Evolutionary conservation across 345 rosid genomes (phyloP), one percentile per base, ranked within the genome.

Genomic region (Aegle marmelos): DNA sequence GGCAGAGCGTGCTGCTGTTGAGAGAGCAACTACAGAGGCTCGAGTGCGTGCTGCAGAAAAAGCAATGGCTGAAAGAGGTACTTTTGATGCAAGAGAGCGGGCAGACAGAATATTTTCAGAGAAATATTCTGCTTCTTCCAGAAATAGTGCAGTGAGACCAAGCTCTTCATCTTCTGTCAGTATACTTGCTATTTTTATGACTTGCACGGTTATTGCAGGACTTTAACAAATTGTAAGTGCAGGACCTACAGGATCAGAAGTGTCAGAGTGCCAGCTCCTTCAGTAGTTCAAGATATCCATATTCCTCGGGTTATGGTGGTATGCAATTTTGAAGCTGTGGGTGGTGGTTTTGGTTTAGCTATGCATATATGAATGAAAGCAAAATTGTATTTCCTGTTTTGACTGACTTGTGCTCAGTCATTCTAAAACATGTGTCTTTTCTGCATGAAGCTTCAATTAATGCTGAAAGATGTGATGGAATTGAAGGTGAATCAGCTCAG

Each of bases 21-120:
- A 93, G 87, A 89, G 96, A 88, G 99, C 97, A 63, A 88, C 93
- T 7, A 78, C 92, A n/a, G 99, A 92, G 89, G 99, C 93, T 75
- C 93, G 97, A 60, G 95, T 88, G 83, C 97, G 97, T 79, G 97
- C 98, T 31, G 83, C 83, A 25, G 88, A 82, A 80, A 88, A 83
- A 72, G 85, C 85, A 72, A 83, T 79, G 85, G 88, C 89, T 83
- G 97, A 90, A 77, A 92, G 87, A 33, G 88, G 89, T 89, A 87
- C 91, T 78, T 87, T 80, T 79, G 94, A 87, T 81, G 89, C 92
- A 54, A 89, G 94, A 79, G 92, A 87, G 58, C 88, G 91, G 61
- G 78, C 88, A 78, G 94, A 89, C 54, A 87, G 90, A 82, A 86
- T 97, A 11, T 78, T 86, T 74, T 86, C 97, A 2, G 97, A 89